Percentiles rank a stretch among this genome's conserved stretches.
Conservation (phyloP, 345 rosid species). For the Toxicodendron radicans region DNA sequence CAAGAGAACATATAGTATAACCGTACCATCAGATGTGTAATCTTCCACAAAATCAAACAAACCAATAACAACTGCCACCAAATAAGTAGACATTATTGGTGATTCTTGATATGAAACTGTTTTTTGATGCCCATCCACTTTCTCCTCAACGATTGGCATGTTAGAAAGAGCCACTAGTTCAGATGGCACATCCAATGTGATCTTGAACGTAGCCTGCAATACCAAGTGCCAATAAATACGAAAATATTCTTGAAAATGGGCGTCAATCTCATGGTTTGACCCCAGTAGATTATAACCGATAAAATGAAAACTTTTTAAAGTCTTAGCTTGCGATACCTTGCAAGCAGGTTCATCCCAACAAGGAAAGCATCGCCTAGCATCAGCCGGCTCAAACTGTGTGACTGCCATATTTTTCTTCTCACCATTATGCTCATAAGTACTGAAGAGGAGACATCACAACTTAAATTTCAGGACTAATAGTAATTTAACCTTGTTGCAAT, state of each 20-base stretch:
- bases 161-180: constrained; percentile 90
- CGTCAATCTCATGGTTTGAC: not conserved
- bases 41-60: constrained; percentile 88
- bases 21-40: constrained; percentile 82
- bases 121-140: constrained; percentile 65
- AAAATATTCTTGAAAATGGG: constrained; percentile 1
- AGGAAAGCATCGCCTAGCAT: constrained; percentile 93
- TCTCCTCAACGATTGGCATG: constrained; percentile 76
- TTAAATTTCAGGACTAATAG: not conserved
- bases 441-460: constrained; percentile 26
- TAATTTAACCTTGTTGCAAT: not conserved
- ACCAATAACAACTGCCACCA: constrained; percentile 92
- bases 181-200: constrained; percentile 79
- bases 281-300: not conserved
- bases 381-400: constrained; percentile 95
- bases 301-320: not conserved
- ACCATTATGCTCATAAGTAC: constrained; percentile 74
- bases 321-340: constrained; percentile 49
- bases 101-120: constrained; percentile 76
- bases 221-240: constrained; percentile 18
- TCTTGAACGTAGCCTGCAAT: constrained; percentile 85
- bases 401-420: constrained; percentile 98
- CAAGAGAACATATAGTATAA: not conserved
- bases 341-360: constrained; percentile 99
- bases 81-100: constrained; percentile 93